Evolutionary conservation across 2,329 filamentous ascomycete genomes (phyloP), one percentile per base, ranked within the genome.

Genomic region (Sclerotiophoma versabilis): DNA sequence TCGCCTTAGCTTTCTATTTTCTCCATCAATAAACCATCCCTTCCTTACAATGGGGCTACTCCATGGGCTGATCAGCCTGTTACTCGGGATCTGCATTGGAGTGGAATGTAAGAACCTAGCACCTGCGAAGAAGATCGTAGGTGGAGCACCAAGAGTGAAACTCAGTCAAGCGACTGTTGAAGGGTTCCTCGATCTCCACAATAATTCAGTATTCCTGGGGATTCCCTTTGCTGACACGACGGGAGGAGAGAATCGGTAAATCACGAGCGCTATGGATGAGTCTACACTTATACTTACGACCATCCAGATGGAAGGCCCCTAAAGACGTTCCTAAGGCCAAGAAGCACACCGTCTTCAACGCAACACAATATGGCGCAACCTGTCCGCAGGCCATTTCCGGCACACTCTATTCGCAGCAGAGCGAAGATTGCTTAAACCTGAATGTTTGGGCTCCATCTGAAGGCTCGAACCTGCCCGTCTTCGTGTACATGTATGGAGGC

Each of bases 401-500:
- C 22, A 59, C 61, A 10, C 41, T 49, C 9, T 67, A 58, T 49
- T 60, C 63, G 10, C 59, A 62, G 25, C 64, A 67, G 38, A 57
- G 48, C 25, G 64, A 67, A 34, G 75, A 79, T 27, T 79, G 77
- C 44, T 55, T 79, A 61, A 79, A 75, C 55, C 65, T 79, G 5
- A 67, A 67, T 38, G 52, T 67, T 6, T 67, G 64, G 64, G 63
- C 45, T 14, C 64, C 64, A 5, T 48, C 59, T n/a, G 33, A 43
- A n/a, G 53, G 36, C 4, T 43, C 47, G 8, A 58, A 59, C 25
- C 45, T 66, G 36, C 58, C 72, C 30, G 71, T 77, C 2, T 73
- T 76, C 9, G 71, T 79, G 0, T 80, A 78, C 63, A 77, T 78
- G 74, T 78, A 79, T 25, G 76, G 76, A 2, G 76, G 73, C 30